Percentiles rank a stretch among this genome's conserved stretches.
Evolutionary conservation across 805 yeast species (phyloP).

Genomic region (Saccharomycopsis synnaedendra): DNA sequence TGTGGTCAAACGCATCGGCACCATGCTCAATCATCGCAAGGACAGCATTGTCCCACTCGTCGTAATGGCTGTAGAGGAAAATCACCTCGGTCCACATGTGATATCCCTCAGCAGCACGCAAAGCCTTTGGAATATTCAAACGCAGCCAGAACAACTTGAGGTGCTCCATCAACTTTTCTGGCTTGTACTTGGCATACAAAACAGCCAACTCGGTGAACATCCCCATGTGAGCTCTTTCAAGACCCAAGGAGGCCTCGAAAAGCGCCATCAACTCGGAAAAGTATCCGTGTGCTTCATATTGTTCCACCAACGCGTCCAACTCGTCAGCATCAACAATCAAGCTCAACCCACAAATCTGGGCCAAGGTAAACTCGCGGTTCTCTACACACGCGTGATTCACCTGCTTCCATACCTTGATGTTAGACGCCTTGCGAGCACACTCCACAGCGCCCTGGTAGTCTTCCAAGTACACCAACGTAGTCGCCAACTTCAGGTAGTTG

Average conservation of each 20-base stretch:
- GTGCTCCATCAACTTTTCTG: slow-evolving; percentile 90
- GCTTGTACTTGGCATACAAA: slow-evolving; percentile 81
- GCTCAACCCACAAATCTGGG: slow-evolving; percentile 97
- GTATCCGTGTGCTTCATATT: slow-evolving; percentile 84
- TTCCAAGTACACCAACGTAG: slow-evolving; percentile 84
- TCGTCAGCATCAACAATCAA: slow-evolving; percentile 97
- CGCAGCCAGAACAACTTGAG: slow-evolving; percentile 97
- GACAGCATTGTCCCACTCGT: slow-evolving; percentile 98
- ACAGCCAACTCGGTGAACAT: slow-evolving; percentile 96
- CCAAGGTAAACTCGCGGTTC: slow-evolving; percentile 88
- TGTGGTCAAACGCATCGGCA: slow-evolving; percentile 86
- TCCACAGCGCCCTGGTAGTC: slow-evolving; percentile 97
- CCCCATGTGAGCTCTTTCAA: slow-evolving; percentile 99
- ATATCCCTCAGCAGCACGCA: slow-evolving; percentile 84
- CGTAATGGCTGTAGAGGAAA: slow-evolving; percentile 94
- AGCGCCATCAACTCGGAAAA: slow-evolving; percentile 84
- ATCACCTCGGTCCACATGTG: slow-evolving; percentile 95
- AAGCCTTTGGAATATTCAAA: slow-evolving; percentile 93
- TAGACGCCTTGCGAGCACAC: slow-evolving; percentile 96
- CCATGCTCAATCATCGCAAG: slow-evolving; percentile 93
- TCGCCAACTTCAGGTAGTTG: slow-evolving; percentile 90
- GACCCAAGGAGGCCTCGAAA: slow-evolving; percentile 89
- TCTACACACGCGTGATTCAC: slow-evolving; percentile 95
- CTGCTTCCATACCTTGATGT: slow-evolving; percentile 91
- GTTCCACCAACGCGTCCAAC: slow-evolving; percentile 74